Conservation (phyloP, 1,139 yeast species). For the Scheffersomyces cryptocercus region DNA sequence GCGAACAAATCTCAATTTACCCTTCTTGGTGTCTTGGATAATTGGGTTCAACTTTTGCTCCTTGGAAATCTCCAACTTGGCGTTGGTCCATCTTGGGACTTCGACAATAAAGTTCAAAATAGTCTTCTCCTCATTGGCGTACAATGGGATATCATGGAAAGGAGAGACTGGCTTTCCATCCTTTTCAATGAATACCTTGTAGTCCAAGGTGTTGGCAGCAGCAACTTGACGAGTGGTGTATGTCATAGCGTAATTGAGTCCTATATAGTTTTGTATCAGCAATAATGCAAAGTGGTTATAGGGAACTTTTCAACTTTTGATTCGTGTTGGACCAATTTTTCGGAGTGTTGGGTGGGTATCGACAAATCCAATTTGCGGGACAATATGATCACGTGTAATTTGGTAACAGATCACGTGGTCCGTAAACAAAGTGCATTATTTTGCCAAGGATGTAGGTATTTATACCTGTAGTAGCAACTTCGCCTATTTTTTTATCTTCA, state of each 20-base stretch:
- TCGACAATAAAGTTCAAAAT: slow-evolving; percentile 89
- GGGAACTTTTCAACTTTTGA: background rate
- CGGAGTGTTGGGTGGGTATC: background rate
- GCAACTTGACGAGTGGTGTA: slow-evolving; percentile 85
- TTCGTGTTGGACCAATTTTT: background rate
- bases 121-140: slow-evolving; percentile 59
- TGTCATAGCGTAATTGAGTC: slow-evolving; percentile 41
- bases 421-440: background rate
- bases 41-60: slow-evolving; percentile 81
- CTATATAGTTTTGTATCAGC: background rate
- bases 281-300: background rate
- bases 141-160: slow-evolving; percentile 89
- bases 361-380: background rate
- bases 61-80: slow-evolving; percentile 86
- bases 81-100: slow-evolving; percentile 95
- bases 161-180: slow-evolving; percentile 63
- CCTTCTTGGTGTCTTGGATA: slow-evolving; percentile 90
- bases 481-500: background rate
- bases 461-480: background rate
- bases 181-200: slow-evolving; percentile 72
- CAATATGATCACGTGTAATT: slow-evolving; percentile 5
- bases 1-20: slow-evolving; percentile 81
- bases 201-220: slow-evolving; percentile 88
- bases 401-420: slow-evolving; percentile 1
- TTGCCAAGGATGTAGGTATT: slow-evolving; percentile 14